Conservation (phyloP, 2,329 filamentous ascomycete genomes). For the Ceratocystis papillata region DNA sequence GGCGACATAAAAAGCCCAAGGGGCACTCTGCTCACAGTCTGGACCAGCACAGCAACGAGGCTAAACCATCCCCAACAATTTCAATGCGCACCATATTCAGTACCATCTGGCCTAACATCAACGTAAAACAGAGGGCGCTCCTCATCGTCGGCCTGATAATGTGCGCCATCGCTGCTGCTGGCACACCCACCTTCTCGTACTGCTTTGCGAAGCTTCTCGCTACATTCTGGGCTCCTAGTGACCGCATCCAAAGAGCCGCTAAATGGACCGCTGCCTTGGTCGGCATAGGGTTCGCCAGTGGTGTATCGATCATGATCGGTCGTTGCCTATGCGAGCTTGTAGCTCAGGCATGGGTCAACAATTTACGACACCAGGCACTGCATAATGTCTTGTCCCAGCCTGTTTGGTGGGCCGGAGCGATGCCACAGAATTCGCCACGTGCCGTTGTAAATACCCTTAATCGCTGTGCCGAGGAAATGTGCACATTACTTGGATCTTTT, state of each 20-base stretch:
- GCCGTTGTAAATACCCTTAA: constrained; percentile 60
- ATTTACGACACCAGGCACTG: constrained; percentile 57
- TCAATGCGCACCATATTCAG: constrained; percentile 39
- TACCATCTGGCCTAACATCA: constrained; percentile 60
- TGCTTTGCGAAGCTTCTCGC: constrained; percentile 61
- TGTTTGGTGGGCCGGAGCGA: constrained; percentile 63
- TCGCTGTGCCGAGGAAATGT: constrained; percentile 75
- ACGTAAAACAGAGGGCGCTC: constrained; percentile 39
- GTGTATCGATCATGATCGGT: constrained; percentile 51
- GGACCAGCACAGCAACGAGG: neutral
- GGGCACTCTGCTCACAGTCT: neutral
- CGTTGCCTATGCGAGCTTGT: constrained; percentile 61
- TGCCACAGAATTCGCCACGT: constrained; percentile 2
- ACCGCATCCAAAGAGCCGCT: constrained; percentile 40
- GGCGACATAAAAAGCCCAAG: neutral
- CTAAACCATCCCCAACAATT: neutral
- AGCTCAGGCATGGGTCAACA: constrained; percentile 67
- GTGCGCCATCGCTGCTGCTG: constrained; percentile 53
- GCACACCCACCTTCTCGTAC: constrained; percentile 65
- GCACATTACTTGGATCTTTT: constrained; percentile 70
- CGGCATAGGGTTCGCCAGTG: constrained; percentile 56
- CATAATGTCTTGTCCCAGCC: constrained; percentile 63
- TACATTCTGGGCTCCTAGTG: constrained; percentile 52
- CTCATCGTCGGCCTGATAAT: constrained; percentile 51
- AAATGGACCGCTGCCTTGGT: constrained; percentile 62